Evolutionary conservation across 2,329 filamentous ascomycete genomes (phyloP).

Genomic region (Daldinia eschscholtzii): DNA sequence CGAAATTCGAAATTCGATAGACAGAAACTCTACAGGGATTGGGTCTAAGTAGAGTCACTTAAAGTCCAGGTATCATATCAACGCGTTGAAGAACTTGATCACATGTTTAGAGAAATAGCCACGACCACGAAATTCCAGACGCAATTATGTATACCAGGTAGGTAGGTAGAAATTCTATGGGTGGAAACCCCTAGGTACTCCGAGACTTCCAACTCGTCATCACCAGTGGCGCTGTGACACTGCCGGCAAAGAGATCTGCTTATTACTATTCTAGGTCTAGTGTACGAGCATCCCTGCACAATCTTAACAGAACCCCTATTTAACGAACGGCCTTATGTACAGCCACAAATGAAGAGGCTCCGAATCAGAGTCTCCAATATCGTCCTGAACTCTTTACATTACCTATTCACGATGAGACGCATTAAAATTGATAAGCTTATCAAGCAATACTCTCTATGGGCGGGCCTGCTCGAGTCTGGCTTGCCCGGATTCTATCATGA

Average conservation of each 20-base stretch:
- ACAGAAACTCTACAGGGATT: not conserved
- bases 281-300: constrained; percentile 38
- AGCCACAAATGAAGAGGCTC: not conserved
- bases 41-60: not conserved
- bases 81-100: not conserved
- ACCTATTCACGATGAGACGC: not conserved
- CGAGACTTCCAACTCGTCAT: not conserved
- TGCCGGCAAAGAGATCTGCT: constrained; percentile 10
- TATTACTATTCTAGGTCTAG: constrained; percentile 21
- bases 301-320: constrained; percentile 3
- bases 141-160: no score
- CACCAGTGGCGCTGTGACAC: not conserved
- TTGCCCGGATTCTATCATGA: not conserved
- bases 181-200: not conserved
- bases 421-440: not conserved
- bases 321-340: not conserved
- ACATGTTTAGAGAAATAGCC: not conserved
- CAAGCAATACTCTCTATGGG: not conserved
- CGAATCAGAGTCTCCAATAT: not conserved
- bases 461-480: not conserved
- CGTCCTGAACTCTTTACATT: not conserved
- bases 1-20: not conserved
- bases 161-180: no score
- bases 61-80: not conserved
- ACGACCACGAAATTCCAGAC: no score